Base-by-base conservation (phyloP, 1,139 yeast species). In the Kodamaea sp. region DNA sequence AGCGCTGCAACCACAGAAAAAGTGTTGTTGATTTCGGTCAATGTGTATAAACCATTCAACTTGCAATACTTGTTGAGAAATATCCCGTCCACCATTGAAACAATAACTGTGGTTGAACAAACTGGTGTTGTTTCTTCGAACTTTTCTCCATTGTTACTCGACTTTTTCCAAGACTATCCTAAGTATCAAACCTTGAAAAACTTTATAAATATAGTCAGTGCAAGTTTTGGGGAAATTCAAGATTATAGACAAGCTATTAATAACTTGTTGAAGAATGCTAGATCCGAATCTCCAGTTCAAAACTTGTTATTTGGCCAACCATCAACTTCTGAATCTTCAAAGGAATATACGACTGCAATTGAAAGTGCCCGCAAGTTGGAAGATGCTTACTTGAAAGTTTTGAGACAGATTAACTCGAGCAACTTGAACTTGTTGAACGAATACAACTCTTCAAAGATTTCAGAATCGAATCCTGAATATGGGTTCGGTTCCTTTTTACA, bases 401-500 rank as follows among this genome's bases (percentile, higher is more conserved):
- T 90, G 51, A 63, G 73, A 35, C 96, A 89, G 61, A 69, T 86
- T 9, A 82, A 81, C 55, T 63, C 72, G 8, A 56, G 65, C 15
- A 69, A 73, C 38, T 67, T 87, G 48, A 69, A 75, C 38, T 63
- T 89, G 32, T 71, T 85, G 57, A 85, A 87, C 60, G 69, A 70
- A 29, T 67, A 55, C 46, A 48, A 57, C 30, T 54, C 67, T 24
- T 51, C 52, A 7, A 70, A 71, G 40, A 65, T 70, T 39, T 76
- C 76, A 23, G 65, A 70, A 32, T 66, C 80, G 11, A 75, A 71
- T 46, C 97, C 97, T 8, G 97, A 89, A 61, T 89, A 69, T 57
- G 96, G 97, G 2, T 87, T 76, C 50, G 98, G 98, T 61, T 68
- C 79, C 28, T 88, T 72, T 55, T 64, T 89, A 51, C 77, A 75